These are phyloP conservation scores for Haematococcus sp. DNA, from an alignment of 139 green algal genomes.

Conservation along the genomic window DNA sequence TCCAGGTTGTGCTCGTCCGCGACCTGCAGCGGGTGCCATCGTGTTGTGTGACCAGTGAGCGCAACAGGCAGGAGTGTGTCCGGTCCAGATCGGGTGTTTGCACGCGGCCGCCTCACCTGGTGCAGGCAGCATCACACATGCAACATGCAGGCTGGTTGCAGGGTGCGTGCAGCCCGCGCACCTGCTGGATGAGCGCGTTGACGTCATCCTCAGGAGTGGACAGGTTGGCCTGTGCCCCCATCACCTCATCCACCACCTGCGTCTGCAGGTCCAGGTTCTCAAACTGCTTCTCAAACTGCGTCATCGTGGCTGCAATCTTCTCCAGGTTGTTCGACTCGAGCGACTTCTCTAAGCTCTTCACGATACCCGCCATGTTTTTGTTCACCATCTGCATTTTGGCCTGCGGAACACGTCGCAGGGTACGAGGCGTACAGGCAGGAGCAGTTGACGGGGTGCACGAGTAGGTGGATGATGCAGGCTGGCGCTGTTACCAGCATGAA, in stretches of 20 bases:
- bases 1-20: constrained; percentile 92
- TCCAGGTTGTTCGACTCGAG: constrained; percentile 92
- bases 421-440: not conserved
- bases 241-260: constrained; percentile 86
- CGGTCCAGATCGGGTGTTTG: not conserved
- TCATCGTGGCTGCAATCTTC: constrained; percentile 86
- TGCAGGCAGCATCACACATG: not conserved
- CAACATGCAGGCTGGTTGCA: not conserved
- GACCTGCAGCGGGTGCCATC: constrained; percentile 38
- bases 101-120: not conserved
- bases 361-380: constrained; percentile 93
- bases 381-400: constrained; percentile 80
- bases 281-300: constrained; percentile 95
- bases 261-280: constrained; percentile 91
- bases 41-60: not conserved
- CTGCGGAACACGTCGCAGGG: constrained; percentile 1
- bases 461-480: too few relatives aligned
- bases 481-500: too few relatives aligned
- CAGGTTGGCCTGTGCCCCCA: constrained; percentile 81
- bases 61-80: too few relatives aligned
- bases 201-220: constrained; percentile 95
- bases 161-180: constrained; percentile 5
- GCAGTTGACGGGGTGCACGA: not conserved
- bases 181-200: constrained; percentile 82
- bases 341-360: constrained; percentile 86